Percentiles rank a stretch among this genome's conserved stretches.
Conservation (phyloP, 2,329 filamentous ascomycete species). For the Drechslerella stenobrocha region DNA sequence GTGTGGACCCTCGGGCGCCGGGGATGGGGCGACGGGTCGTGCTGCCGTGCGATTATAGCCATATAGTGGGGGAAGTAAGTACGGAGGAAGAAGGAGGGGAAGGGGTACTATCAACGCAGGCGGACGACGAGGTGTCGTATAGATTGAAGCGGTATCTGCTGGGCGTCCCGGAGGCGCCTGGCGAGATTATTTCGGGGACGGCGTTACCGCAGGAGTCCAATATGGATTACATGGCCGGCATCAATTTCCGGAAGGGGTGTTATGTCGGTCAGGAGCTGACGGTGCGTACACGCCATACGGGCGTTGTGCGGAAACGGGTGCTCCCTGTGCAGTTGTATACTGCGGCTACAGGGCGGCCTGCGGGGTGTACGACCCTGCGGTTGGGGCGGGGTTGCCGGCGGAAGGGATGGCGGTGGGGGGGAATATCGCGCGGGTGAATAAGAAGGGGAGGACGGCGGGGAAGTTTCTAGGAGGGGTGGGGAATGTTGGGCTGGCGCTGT, state of each 20-base stretch:
- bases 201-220: slow-evolving; percentile 87
- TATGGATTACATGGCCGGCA: slow-evolving; percentile 78
- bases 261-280: slow-evolving; percentile 97
- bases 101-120: not conserved
- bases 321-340: slow-evolving; percentile 76
- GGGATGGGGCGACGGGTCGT: slow-evolving; percentile 63
- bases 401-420: slow-evolving; percentile 56
- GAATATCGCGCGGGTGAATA: slow-evolving; percentile 62
- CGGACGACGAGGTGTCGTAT: slow-evolving; percentile 66
- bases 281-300: slow-evolving; percentile 90
- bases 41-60: slow-evolving; percentile 55
- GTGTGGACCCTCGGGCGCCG: slow-evolving; percentile 62
- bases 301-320: slow-evolving; percentile 87
- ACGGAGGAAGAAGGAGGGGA: not conserved
- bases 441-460: slow-evolving; percentile 71
- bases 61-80: slow-evolving; percentile 18
- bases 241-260: slow-evolving; percentile 95
- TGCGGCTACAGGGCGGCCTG: slow-evolving; percentile 49
- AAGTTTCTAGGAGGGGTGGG: slow-evolving; percentile 79
- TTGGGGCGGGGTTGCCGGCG: slow-evolving; percentile 21
- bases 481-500: slow-evolving; percentile 83
- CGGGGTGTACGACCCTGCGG: slow-evolving; percentile 33
- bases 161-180: slow-evolving; percentile 82
- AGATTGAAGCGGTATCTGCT: slow-evolving; percentile 74
- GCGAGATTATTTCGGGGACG: slow-evolving; percentile 71